These are phyloP conservation scores for Fusarium austroafricanum DNA, from an alignment of 2,329 filamentous ascomycete species.

Conservation along the genomic window DNA sequence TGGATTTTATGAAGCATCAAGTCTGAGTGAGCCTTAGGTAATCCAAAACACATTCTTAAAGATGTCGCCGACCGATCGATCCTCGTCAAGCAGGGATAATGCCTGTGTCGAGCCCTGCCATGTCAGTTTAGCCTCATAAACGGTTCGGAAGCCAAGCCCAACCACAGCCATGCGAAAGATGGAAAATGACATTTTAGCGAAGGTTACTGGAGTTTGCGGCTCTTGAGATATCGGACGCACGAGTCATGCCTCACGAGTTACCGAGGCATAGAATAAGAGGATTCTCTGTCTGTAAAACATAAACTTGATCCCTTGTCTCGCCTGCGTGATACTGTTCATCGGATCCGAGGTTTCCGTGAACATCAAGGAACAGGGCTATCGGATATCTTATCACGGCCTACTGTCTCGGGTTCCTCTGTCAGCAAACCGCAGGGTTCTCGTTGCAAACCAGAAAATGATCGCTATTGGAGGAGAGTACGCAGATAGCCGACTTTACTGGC, in stretches of 20 bases:
- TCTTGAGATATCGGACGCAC: conserved; percentile 10
- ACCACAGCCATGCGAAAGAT: conserved; percentile 12
- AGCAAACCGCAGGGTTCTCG: conserved; percentile 22
- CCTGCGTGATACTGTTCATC: neutral
- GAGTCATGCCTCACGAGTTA: conserved; percentile 16
- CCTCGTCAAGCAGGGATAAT: conserved; percentile 21
- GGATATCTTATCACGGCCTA: neutral
- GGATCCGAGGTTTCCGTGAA: neutral
- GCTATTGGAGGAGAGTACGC: conserved; percentile 1
- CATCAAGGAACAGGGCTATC: neutral
- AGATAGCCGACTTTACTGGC: neutral
- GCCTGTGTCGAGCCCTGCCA: conserved; percentile 14
- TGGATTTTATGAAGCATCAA: conserved; percentile 1
- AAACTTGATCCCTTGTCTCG: neutral
- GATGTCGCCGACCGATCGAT: conserved; percentile 17
- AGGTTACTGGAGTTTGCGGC: conserved; percentile 12
- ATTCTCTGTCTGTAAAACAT: conserved; percentile 1
- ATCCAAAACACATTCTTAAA: conserved; percentile 11
- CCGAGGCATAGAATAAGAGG: neutral
- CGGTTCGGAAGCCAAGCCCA: conserved; percentile 15
- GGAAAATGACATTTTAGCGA: neutral
- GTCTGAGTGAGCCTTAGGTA: neutral
- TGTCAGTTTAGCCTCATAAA: conserved; percentile 21
- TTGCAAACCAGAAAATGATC: neutral
- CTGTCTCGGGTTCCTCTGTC: neutral